Conservation (phyloP, 257 asterid species). For the Solanum chilense region DNA sequence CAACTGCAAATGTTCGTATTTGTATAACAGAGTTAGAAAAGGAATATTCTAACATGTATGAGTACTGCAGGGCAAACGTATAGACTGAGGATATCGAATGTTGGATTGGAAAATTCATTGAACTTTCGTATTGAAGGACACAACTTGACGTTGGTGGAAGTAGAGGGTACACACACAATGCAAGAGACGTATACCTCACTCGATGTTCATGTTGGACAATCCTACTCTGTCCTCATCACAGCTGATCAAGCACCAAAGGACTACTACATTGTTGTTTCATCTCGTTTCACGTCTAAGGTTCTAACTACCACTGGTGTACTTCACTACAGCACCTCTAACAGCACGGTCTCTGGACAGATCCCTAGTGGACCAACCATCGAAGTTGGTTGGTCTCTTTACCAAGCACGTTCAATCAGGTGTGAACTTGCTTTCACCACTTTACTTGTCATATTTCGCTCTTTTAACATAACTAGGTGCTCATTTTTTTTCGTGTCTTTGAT, state of each 20-base stretch:
- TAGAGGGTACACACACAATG: neutral
- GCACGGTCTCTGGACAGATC: conserved; percentile 43
- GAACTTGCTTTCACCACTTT: neutral
- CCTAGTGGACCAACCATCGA: conserved; percentile 85
- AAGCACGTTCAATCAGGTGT: conserved; percentile 71
- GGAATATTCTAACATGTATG: neutral
- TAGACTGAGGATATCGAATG: neutral
- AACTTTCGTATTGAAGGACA: neutral
- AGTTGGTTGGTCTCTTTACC: conserved; percentile 79
- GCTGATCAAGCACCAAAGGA: conserved; percentile 63
- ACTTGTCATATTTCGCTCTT: neutral
- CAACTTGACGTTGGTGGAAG: neutral
- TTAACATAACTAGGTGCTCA: neutral
- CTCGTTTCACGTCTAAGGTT: conserved; percentile 51
- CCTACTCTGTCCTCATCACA: conserved; percentile 65
- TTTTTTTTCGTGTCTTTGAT: neutral
- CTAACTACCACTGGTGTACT: conserved; percentile 53
- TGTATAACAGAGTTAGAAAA: neutral
- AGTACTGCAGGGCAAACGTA: neutral
- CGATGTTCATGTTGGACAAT: conserved; percentile 75
- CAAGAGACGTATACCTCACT: conserved; percentile 48
- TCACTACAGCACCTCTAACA: conserved; percentile 51
- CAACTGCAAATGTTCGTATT: neutral
- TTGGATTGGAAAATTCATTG: neutral
- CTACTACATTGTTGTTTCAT: conserved; percentile 57